phyloP scores from a whole-genome alignment of 2,329 filamentous ascomycete species.

The Westerdykella aurantiaca region DNA sequence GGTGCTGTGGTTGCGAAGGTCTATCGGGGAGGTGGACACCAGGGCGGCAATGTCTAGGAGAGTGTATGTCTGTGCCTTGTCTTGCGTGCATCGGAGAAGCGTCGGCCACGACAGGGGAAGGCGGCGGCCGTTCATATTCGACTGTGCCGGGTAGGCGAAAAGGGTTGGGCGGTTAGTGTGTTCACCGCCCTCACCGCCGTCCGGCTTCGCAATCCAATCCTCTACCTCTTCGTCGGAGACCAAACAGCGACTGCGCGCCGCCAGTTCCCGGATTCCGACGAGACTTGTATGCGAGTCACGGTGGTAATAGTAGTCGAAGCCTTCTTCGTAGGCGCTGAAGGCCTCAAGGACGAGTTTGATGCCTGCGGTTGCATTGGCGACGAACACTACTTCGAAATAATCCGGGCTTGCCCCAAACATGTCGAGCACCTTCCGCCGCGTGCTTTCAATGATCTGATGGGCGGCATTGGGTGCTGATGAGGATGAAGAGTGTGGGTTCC shows the following conservation, averaged over 20 bases:
- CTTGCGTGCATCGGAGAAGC: slow-evolving; percentile 14
- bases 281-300: slow-evolving; percentile 80
- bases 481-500: slow-evolving; percentile 63
- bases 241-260: slow-evolving; percentile 60
- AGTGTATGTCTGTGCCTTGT: slow-evolving; percentile 50
- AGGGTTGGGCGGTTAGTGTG: slow-evolving; percentile 34
- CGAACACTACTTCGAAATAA: slow-evolving; percentile 83
- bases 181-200: slow-evolving; percentile 3
- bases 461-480: slow-evolving; percentile 54
- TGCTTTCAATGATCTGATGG: slow-evolving; percentile 51
- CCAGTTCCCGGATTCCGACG: slow-evolving; percentile 70
- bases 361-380: slow-evolving; percentile 84
- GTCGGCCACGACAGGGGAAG: slow-evolving; percentile 59
- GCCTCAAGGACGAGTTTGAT: slow-evolving; percentile 82
- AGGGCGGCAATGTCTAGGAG: slow-evolving; percentile 65
- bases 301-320: slow-evolving; percentile 81
- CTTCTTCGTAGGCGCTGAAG: slow-evolving; percentile 60
- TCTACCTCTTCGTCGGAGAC: slow-evolving; percentile 57
- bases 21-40: slow-evolving; percentile 56
- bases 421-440: slow-evolving; percentile 44
- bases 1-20: slow-evolving; percentile 50
- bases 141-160: slow-evolving; percentile 86
- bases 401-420: slow-evolving; percentile 78
- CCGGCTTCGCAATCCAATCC: slow-evolving; percentile 52
- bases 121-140: slow-evolving; percentile 81